These are phyloP conservation scores for Yamadazyma mexicana DNA, from an alignment of 1,139 yeast species.

Conservation along the genomic window DNA sequence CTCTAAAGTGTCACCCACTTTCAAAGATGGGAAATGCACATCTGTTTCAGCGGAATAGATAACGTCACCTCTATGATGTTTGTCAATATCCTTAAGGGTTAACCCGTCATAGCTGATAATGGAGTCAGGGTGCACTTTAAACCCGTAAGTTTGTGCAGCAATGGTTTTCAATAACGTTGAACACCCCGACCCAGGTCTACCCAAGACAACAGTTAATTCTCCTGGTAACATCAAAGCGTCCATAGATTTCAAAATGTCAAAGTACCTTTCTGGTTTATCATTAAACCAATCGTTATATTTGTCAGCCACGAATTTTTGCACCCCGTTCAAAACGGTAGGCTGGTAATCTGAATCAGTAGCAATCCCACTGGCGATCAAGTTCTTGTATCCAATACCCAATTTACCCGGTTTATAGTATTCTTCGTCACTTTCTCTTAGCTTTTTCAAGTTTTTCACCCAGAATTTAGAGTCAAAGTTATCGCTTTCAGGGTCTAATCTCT, in stretches of 20 bases:
- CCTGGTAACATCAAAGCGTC: slow-evolving; percentile 55
- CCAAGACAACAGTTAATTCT: slow-evolving; percentile 72
- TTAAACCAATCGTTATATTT: slow-evolving; percentile 12
- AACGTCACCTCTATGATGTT: slow-evolving; percentile 42
- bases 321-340: slow-evolving; percentile 61
- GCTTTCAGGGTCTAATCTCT: slow-evolving; percentile 34
- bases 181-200: slow-evolving; percentile 87
- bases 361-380: slow-evolving; percentile 71
- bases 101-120: slow-evolving; percentile 35
- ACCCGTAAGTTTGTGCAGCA: slow-evolving; percentile 72
- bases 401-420: slow-evolving; percentile 63
- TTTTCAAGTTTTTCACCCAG: slow-evolving; percentile 74
- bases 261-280: slow-evolving; percentile 17
- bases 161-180: slow-evolving; percentile 73
- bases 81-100: slow-evolving; percentile 25
- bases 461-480: slow-evolving; percentile 60
- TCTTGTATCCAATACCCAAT: slow-evolving; percentile 68
- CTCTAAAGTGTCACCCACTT: slow-evolving; percentile 53
- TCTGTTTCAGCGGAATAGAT: slow-evolving; percentile 56
- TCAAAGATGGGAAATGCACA: slow-evolving; percentile 54
- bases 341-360: slow-evolving; percentile 83
- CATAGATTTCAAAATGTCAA: slow-evolving; percentile 35
- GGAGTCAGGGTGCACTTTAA: slow-evolving; percentile 55
- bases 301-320: slow-evolving; percentile 23
- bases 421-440: slow-evolving; percentile 51